phyloP scores from a whole-genome alignment of 2,329 filamentous ascomycete species.

The Simplicillium aogashimaense region DNA sequence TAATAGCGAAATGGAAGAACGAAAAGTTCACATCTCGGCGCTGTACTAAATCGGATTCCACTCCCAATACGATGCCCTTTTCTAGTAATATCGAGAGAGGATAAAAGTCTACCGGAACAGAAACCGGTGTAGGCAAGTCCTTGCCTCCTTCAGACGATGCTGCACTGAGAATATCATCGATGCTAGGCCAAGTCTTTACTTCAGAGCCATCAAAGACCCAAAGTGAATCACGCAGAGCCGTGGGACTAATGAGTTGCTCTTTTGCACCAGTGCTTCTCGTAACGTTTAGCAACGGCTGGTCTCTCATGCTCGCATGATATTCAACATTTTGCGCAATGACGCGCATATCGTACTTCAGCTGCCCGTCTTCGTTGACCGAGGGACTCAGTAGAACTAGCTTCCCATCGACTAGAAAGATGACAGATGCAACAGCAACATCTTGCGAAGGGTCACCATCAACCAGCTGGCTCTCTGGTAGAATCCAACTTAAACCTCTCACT shows the following conservation, averaged over 20 bases:
- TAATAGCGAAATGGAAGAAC: conserved; percentile 76
- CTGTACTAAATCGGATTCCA: conserved; percentile 90
- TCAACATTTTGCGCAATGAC: conserved; percentile 94
- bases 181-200: conserved; percentile 80
- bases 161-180: conserved; percentile 71
- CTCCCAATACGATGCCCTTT: conserved; percentile 81
- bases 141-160: conserved; percentile 54
- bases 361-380: conserved; percentile 68
- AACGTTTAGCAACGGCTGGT: conserved; percentile 48
- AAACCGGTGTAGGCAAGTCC: conserved; percentile 65
- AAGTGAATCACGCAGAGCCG: conserved; percentile 68
- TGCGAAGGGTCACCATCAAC: conserved; percentile 88
- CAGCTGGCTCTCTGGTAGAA: conserved; percentile 83
- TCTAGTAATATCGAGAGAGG: conserved; percentile 79
- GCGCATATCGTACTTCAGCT: conserved; percentile 96
- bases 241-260: conserved; percentile 16
- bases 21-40: conserved; percentile 85
- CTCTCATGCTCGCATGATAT: conserved; percentile 86
- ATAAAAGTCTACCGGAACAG: conserved; percentile 87
- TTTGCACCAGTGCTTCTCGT: conserved; percentile 16
- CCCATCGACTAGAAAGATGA: conserved; percentile 93
- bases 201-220: conserved; percentile 91
- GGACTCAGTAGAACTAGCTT: conserved; percentile 90
- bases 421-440: conserved; percentile 86
- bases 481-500: conserved; percentile 90